phyloP scores from a whole-genome alignment of 495 filamentous ascomycete genomes.

The Bacidia rubella region DNA sequence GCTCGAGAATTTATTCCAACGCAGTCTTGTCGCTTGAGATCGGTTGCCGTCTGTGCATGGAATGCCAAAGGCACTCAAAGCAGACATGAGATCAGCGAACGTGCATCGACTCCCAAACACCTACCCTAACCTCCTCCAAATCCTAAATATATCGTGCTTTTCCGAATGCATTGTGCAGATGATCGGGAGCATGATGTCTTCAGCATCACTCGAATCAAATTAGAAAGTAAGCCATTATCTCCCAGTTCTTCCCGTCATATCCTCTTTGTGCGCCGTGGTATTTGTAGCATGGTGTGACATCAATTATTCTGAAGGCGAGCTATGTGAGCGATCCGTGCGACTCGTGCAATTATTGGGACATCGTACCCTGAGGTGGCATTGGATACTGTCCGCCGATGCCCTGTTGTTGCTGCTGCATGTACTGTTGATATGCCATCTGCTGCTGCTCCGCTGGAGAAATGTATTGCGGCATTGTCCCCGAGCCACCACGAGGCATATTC shows the following conservation, averaged over 20 bases:
- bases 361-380: constrained; percentile 41
- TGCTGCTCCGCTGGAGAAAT: constrained; percentile 46
- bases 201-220: background rate
- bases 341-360: constrained; percentile 24
- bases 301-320: constrained; percentile 12
- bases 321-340: constrained; percentile 11
- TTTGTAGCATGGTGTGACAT: background rate
- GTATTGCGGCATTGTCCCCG: constrained; percentile 34
- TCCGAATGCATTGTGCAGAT: background rate
- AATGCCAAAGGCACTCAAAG: background rate
- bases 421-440: constrained; percentile 45
- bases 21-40: background rate
- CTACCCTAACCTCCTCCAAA: background rate
- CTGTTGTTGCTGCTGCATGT: constrained; percentile 37
- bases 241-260: constrained; percentile 6
- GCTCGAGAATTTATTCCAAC: background rate
- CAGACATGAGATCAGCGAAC: background rate
- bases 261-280: constrained; percentile 4
- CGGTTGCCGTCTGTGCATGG: background rate
- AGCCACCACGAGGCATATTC: constrained; percentile 35
- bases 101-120: background rate
- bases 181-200: background rate
- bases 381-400: constrained; percentile 42
- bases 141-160: background rate
- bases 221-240: constrained; percentile 9